Conservation (phyloP, 192 early-diverging fungal genomes). For the Irineochytrium annulatum region DNA sequence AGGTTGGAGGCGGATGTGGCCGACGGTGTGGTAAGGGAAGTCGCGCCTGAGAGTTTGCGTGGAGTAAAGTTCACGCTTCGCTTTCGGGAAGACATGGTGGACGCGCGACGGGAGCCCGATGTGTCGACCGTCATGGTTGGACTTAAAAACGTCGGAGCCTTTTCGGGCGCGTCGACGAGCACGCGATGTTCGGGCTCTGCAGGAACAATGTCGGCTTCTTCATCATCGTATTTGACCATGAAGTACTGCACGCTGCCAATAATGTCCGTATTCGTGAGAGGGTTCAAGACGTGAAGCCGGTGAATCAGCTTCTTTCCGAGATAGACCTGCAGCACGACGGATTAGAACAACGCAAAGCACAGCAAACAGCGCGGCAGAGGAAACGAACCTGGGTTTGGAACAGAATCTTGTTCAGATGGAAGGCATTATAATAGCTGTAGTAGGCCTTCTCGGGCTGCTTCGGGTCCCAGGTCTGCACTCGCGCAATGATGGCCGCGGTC, state of each 20-base stretch:
- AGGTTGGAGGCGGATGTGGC: no score
- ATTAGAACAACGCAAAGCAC: neutral
- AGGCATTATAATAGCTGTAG: conserved; percentile 61
- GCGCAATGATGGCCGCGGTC: conserved; percentile 53
- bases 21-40: no score
- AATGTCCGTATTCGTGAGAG: conserved; percentile 62
- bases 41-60: no score
- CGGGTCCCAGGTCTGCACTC: conserved; percentile 61
- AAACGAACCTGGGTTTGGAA: conserved; percentile 54
- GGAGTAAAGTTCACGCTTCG: no score
- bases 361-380: neutral
- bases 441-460: conserved; percentile 54
- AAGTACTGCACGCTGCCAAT: conserved; percentile 64
- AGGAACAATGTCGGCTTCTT: no score
- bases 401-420: conserved; percentile 59
- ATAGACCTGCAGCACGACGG: conserved; percentile 40
- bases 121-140: neutral
- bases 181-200: no score
- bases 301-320: conserved; percentile 61
- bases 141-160: no score
- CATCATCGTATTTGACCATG: conserved; percentile 43
- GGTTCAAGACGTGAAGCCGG: conserved; percentile 61
- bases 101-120: no score
- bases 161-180: no score
- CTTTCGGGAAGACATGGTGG: no score